phyloP scores from a whole-genome alignment of 306 rosid genomes.

The Quercus dentata region DNA sequence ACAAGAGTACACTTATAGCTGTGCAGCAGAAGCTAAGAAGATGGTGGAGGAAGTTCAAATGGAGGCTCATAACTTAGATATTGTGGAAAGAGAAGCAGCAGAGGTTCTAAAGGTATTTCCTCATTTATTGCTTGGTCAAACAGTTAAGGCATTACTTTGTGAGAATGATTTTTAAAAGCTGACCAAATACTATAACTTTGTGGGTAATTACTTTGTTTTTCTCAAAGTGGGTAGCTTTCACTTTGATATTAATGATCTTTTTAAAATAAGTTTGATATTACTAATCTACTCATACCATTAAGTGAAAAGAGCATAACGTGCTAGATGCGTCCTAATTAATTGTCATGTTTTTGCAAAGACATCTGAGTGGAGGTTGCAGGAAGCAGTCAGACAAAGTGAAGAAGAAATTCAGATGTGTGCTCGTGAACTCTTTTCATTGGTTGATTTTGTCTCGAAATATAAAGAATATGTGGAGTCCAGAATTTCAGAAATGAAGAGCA shows the following conservation, averaged over 20 bases:
- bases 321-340: slow-evolving; percentile 8
- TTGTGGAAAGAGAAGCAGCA: slow-evolving; percentile 66
- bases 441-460: slow-evolving; percentile 57
- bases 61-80: slow-evolving; percentile 49
- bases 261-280: no score
- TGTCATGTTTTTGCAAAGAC: slow-evolving; percentile 40
- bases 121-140: no score
- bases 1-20: slow-evolving; percentile 39
- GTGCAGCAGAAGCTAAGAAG: slow-evolving; percentile 52
- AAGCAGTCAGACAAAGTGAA: slow-evolving; percentile 52
- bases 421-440: slow-evolving; percentile 45
- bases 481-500: slow-evolving; percentile 55
- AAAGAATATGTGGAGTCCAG: slow-evolving; percentile 55
- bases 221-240: no score
- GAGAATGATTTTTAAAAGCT: no score
- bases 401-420: slow-evolving; percentile 53
- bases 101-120: slow-evolving; percentile 33
- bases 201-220: no score
- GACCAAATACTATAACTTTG: no score
- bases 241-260: no score
- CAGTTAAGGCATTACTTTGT: no score
- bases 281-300: no score
- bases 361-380: slow-evolving; percentile 61
- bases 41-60: slow-evolving; percentile 54
- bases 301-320: not conserved